Percentiles rank a stretch among this genome's conserved stretches.
Conservation (phyloP, 192 early-diverging fungal species). For the Spizellomyces punctatus region DNA sequence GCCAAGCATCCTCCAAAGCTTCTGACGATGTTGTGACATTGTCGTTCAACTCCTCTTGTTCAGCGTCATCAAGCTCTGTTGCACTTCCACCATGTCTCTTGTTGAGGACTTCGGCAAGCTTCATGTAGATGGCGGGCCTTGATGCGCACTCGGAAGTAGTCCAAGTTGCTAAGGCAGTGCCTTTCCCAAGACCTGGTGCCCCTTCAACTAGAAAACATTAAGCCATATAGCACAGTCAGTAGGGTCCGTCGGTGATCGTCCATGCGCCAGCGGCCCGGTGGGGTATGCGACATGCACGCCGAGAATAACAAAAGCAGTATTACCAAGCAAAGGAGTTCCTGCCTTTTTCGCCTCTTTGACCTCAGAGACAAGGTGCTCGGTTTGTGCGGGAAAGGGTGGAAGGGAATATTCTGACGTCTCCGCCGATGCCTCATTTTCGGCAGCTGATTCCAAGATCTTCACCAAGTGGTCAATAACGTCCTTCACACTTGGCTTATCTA, state of each 20-base stretch:
- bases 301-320: too few relatives aligned
- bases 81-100: conserved; percentile 37
- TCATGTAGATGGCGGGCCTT: conserved; percentile 38
- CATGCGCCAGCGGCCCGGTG: too few relatives aligned
- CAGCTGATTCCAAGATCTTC: background rate
- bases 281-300: too few relatives aligned
- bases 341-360: conserved; percentile 24
- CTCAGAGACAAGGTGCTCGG: conserved; percentile 32
- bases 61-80: background rate
- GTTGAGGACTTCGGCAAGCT: conserved; percentile 26
- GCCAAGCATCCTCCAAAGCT: background rate
- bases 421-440: too few relatives aligned
- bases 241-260: too few relatives aligned
- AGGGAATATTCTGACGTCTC: background rate
- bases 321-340: conserved; percentile 22
- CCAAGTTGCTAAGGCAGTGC: conserved; percentile 23
- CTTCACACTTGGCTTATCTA: background rate
- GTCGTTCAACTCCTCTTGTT: conserved; percentile 1
- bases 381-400: conserved; percentile 39
- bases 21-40: background rate
- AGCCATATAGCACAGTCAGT: too few relatives aligned
- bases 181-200: conserved; percentile 43
- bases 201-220: conserved; percentile 30
- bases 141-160: conserved; percentile 13
- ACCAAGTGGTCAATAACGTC: conserved; percentile 4